phyloP scores from a whole-genome alignment of 257 asterid species.

The Solanum pimpinellifolium region DNA sequence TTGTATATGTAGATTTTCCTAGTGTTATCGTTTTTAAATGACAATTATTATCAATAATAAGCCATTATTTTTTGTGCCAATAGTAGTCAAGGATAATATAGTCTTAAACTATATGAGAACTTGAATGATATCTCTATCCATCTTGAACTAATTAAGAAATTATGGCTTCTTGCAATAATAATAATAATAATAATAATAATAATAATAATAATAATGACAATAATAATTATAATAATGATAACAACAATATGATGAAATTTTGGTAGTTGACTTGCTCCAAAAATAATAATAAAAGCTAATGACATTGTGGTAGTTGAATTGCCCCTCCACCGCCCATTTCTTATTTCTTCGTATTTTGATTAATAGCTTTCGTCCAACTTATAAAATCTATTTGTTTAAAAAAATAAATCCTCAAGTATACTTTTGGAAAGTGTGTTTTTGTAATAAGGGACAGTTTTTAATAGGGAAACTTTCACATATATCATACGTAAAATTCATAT shows the following conservation, averaged over 20 bases:
- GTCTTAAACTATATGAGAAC: neutral
- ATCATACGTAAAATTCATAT: too few species aligned
- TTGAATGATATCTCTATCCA: neutral
- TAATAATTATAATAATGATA: too few species aligned
- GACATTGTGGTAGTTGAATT: too few species aligned
- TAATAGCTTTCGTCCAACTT: too few species aligned
- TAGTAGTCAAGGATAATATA: neutral
- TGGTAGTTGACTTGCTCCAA: neutral
- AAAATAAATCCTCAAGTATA: neutral
- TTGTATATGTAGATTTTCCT: neutral
- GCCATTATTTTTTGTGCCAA: neutral
- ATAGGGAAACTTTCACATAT: too few species aligned
- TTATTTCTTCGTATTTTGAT: too few species aligned
- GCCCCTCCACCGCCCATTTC: too few species aligned
- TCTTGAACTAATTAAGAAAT: neutral
- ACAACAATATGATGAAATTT: neutral
- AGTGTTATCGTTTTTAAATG: neutral
- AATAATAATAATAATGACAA: too few species aligned
- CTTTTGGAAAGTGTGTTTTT: neutral
- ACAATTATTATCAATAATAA: neutral
- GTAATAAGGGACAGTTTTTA: too few species aligned
- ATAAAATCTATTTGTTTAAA: too few species aligned
- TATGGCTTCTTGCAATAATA: neutral
- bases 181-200: too few species aligned
- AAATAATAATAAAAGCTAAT: too few species aligned